Base-by-base conservation (phyloP, 495 filamentous ascomycete genomes). In the Glarea lozoyensis region DNA sequence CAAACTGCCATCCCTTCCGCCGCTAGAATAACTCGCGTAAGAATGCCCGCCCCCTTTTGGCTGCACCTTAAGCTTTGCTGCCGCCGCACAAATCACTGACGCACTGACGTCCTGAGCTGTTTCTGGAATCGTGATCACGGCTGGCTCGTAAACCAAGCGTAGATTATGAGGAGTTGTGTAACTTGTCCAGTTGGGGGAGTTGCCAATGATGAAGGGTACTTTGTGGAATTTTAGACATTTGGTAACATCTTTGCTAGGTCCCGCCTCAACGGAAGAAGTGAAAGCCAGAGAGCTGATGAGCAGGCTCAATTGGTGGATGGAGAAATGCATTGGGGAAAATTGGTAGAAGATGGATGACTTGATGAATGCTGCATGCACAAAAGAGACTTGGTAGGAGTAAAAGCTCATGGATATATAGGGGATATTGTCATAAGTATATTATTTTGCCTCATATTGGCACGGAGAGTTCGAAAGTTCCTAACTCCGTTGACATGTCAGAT, bases 11-110 rank as follows among this genome's bases (percentile, higher is more conserved):
- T 75, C 60, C 10, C 61, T 53, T 11, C 74, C 72, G 18, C 76
- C 73, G 36, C 56, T 56, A 16, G 65, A 62, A 50, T 73, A 73
- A 3, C 75, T 78, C 1, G 67, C 78, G 61, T 82, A 87, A 11
- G 79, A 84, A 54, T 88, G 86, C 1, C 86, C 86, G 11, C 85
- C 85, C 29, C 75, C 76, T 50, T 70, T 76, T 9, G 83, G 66
- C 48, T 85, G 81, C 16, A 88, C 80, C 49, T 80, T 79, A 49
- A 76, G 59, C 25, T 59, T 63, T 41, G 68, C 60, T 2, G 58
- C 50, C 0, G 56, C 61, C 0, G 81, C 82, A 48, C 81, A 86
- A 41, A 64, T 66, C 10, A 86, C 66, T 2, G 78, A 66, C 17
- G 55, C 64, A 1, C 77, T 67, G 10, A 88, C 70, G 35, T 88